phyloP scores from a whole-genome alignment of 371 early-diverging fungal species.

The Circinella umbellata region DNA sequence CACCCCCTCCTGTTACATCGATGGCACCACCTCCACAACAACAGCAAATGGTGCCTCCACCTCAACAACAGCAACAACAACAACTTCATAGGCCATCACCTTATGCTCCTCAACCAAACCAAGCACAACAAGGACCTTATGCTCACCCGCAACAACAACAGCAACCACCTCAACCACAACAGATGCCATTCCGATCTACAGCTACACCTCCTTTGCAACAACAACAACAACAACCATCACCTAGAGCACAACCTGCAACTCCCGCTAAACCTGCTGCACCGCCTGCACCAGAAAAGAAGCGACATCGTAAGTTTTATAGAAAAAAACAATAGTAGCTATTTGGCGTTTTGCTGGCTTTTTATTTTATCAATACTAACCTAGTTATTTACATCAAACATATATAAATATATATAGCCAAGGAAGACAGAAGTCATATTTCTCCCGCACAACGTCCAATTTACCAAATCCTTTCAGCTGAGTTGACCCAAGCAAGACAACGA shows the following conservation, averaged over 20 bases:
- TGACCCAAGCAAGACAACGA: slow-evolving; percentile 55
- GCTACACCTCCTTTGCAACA: slow-evolving; percentile 12
- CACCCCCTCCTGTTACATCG: slow-evolving; percentile 10
- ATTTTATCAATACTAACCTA: not conserved
- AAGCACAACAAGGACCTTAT: not conserved
- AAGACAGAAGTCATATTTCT: slow-evolving; percentile 84
- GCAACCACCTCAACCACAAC: slow-evolving; percentile 4
- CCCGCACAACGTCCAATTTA: slow-evolving; percentile 67
- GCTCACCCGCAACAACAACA: slow-evolving; percentile 15
- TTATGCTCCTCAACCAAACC: not conserved
- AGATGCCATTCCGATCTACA: not conserved
- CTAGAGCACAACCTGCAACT: not conserved
- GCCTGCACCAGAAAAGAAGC: slow-evolving; percentile 27
- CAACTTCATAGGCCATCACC: slow-evolving; percentile 7
- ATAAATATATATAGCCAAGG: slow-evolving; percentile 49
- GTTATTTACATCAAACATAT: no score
- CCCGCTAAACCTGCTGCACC: slow-evolving; percentile 21
- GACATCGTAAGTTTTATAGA: slow-evolving; percentile 28
- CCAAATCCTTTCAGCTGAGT: slow-evolving; percentile 45
- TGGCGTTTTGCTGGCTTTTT: not conserved
- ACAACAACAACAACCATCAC: slow-evolving; percentile 14
- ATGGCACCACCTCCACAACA: slow-evolving; percentile 2
- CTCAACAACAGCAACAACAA: slow-evolving; percentile 15
- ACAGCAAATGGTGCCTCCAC: not conserved
- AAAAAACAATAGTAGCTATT: not conserved